Percentiles rank a stretch among this genome's conserved stretches.
phyloP scores from a whole-genome alignment of 768 basidiomycete genomes.

The Antrodiella citrinella region DNA sequence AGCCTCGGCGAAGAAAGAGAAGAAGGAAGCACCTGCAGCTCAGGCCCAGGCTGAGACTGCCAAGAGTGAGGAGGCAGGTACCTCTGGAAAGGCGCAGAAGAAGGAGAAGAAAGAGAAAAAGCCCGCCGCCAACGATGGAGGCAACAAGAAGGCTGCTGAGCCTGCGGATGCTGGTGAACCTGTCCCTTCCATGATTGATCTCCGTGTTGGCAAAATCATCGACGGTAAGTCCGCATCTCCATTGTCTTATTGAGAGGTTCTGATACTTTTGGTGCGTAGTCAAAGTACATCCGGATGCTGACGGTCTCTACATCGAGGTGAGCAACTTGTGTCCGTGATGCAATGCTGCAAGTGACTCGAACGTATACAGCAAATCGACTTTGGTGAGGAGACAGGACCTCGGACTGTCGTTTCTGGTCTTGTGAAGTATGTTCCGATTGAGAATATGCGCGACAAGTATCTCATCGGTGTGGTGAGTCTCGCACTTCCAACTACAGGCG shows the following conservation, averaged over 20 bases:
- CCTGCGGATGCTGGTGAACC: conserved; percentile 74
- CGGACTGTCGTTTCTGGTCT: conserved; percentile 95
- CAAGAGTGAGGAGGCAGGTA: no score
- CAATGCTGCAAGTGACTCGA: background rate
- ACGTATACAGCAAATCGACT: conserved; percentile 73
- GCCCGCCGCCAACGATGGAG: conserved; percentile 12
- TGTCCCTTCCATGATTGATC: conserved; percentile 92
- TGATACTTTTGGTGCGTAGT: conserved; percentile 44
- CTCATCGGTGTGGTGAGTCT: conserved; percentile 72
- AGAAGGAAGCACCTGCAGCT: conserved; percentile 6
- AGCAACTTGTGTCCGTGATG: conserved; percentile 10
- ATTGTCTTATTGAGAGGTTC: background rate
- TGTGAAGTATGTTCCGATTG: conserved; percentile 93
- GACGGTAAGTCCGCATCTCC: conserved; percentile 50
- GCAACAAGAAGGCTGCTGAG: conserved; percentile 16
- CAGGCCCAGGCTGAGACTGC: conserved; percentile 12
- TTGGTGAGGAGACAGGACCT: conserved; percentile 92
- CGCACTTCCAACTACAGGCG: background rate
- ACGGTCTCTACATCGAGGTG: conserved; percentile 93
- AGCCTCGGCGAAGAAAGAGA: conserved; percentile 23
- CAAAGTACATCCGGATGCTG: conserved; percentile 94
- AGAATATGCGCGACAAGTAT: conserved; percentile 80
- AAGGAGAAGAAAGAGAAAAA: conserved; percentile 46
- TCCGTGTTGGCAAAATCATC: conserved; percentile 88
- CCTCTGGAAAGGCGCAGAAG: conserved; percentile 31